Evolutionary conservation across 345 rosid genomes (phyloP).

Genomic region (Firmiana major): DNA sequence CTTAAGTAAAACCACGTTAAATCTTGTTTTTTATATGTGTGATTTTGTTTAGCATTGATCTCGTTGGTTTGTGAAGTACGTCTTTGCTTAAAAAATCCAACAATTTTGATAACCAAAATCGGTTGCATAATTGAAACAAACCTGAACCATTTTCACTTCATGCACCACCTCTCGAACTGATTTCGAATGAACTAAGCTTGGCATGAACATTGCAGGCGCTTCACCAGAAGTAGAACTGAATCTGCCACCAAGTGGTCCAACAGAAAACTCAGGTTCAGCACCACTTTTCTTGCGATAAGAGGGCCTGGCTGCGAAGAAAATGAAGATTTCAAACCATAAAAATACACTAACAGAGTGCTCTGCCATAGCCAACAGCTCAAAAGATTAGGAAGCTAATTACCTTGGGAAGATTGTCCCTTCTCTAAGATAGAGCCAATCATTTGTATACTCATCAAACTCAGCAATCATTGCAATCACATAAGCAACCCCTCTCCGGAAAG

Average conservation of each 20-base stretch:
- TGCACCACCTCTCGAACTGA: constrained; percentile 78
- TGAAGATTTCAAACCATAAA: constrained; percentile 22
- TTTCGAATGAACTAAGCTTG: constrained; percentile 62
- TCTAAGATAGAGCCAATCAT: constrained; percentile 77
- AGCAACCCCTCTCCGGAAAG: constrained; percentile 66
- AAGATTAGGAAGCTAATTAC: constrained; percentile 34
- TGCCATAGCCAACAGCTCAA: neutral
- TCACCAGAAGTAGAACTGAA: constrained; percentile 33
- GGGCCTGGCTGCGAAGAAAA: constrained; percentile 54
- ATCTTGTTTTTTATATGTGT: too few species aligned
- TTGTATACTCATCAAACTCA: constrained; percentile 85
- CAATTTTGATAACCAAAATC: neutral
- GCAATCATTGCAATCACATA: constrained; percentile 89
- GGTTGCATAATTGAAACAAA: constrained; percentile 12
- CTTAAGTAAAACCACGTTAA: too few species aligned
- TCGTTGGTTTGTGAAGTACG: too few species aligned
- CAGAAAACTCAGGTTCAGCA: constrained; percentile 46
- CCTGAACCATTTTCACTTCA: constrained; percentile 88
- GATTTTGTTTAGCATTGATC: too few species aligned
- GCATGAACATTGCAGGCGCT: constrained; percentile 68
- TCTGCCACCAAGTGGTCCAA: constrained; percentile 36
- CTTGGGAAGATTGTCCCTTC: constrained; percentile 84
- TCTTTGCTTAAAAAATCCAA: too few species aligned
- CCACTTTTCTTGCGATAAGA: constrained; percentile 51
- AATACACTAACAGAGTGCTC: neutral